Percentiles rank a stretch among this genome's conserved stretches.
phyloP scores from a whole-genome alignment of 1,284 basidiomycete genomes.

The Cyathus olla region DNA sequence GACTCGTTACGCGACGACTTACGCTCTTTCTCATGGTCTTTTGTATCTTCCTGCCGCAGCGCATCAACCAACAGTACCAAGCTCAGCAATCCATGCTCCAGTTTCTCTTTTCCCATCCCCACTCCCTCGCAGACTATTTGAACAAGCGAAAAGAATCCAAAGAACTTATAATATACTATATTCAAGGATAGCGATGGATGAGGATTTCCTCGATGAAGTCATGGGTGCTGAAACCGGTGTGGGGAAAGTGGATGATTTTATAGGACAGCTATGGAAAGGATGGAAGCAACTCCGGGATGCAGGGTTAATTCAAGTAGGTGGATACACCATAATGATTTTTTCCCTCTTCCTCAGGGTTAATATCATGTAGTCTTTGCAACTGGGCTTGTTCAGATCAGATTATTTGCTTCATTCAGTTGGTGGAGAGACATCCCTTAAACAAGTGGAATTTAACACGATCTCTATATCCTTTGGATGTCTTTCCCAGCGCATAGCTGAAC shows the following conservation, averaged over 20 bases:
- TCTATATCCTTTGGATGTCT: slow-evolving; percentile 92
- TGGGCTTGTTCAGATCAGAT: slow-evolving; percentile 97
- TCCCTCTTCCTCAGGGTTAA: slow-evolving; percentile 1
- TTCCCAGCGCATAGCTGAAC: slow-evolving; percentile 76
- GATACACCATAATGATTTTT: too few relatives aligned
- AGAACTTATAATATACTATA: slow-evolving; percentile 89
- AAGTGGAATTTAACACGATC: slow-evolving; percentile 99
- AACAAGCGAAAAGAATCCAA: slow-evolving; percentile 78
- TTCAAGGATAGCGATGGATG: slow-evolving; percentile 85
- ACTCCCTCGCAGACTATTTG: slow-evolving; percentile 82
- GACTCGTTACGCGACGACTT: slow-evolving; percentile 80
- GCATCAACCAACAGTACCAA: slow-evolving; percentile 63
- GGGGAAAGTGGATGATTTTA: slow-evolving; percentile 89
- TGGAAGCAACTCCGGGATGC: slow-evolving; percentile 84
- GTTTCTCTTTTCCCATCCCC: slow-evolving; percentile 90
- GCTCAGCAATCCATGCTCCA: slow-evolving; percentile 89
- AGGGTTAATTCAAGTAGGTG: slow-evolving; percentile 54
- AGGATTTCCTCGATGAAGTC: slow-evolving; percentile 82
- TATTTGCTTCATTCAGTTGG: slow-evolving; percentile 85
- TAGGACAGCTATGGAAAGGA: slow-evolving; percentile 86
- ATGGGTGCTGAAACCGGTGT: slow-evolving; percentile 85
- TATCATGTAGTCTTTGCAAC: slow-evolving; percentile 74
- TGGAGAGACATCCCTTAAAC: slow-evolving; percentile 75
- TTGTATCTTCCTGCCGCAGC: slow-evolving; percentile 78
- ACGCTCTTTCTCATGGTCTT: slow-evolving; percentile 88